phyloP scores from a whole-genome alignment of 352 stramenopile genomes.

The Phytophthora meadii region DNA sequence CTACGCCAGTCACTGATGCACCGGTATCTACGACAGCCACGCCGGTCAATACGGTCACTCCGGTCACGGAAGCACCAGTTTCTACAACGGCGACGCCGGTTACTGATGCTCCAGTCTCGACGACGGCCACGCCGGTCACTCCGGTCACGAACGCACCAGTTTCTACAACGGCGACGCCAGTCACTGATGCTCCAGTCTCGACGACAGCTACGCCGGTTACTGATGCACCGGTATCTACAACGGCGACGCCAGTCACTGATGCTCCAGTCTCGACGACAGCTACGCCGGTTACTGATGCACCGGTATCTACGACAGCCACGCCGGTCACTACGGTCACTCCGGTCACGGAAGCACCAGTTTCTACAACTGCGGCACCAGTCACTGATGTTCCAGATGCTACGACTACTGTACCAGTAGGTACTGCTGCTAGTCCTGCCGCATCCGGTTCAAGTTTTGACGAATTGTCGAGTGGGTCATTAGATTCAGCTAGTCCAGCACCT shows the following conservation, averaged over 20 bases:
- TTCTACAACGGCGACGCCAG: neutral
- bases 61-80: too few species aligned
- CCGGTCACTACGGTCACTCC: too few species aligned
- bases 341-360: neutral
- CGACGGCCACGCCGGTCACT: neutral
- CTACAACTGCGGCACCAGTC: conserved; percentile 5
- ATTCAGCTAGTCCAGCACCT: conserved; percentile 19
- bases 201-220: neutral
- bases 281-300: neutral
- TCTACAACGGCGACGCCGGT: too few species aligned
- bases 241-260: neutral
- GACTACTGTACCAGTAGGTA: conserved; percentile 2
- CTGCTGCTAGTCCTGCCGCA: conserved; percentile 2
- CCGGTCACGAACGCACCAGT: neutral
- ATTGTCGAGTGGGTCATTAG: conserved; percentile 14
- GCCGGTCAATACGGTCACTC: too few species aligned
- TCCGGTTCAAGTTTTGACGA: conserved; percentile 7
- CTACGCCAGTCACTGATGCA: too few species aligned
- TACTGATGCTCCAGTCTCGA: neutral
- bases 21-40: too few species aligned
- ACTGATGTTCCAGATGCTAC: neutral
- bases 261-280: too few species aligned
- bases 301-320: neutral
- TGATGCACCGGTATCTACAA: conserved; percentile 1
- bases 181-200: neutral